Evolutionary conservation across 208 protist species (phyloP), one percentile per base, ranked within the genome.

Genomic region (Strigomonas oncopelti): DNA sequence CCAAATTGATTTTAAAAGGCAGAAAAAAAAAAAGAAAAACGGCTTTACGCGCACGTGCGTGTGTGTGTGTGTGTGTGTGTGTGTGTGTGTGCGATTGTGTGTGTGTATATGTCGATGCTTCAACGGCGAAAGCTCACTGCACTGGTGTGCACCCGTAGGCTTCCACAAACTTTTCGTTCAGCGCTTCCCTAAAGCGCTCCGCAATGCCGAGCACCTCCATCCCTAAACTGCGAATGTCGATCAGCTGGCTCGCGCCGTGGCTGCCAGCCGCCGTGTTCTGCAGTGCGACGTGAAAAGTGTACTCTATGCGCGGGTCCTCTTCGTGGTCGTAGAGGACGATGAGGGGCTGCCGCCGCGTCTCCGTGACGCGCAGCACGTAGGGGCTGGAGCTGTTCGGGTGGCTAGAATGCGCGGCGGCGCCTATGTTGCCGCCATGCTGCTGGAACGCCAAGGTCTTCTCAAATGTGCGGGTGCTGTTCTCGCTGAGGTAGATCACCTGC

Each of bases 281-380:
- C 27, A 96, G 77, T 28, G 64, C 62, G 9, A 91, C 84, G 14
- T 67, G 80, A 5, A 96, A 56, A 31, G 71, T 78, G 58, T 89
- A 92, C 84, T 96, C 91, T 32, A 94, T 64, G 0, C 91, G 84
- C 20, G 77, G 67, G 63, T 94, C 91, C 75, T 96, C 87, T 77
- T 96, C 91, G 1, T 92, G 84, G 55, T 96, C 91, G 48, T 72
- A 79, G 55, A 94, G 67, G 16, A 96, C 83, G 78, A 96, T 96
- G 25, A 96, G 80, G 22, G 91, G 91, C 72, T 93, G 87, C 48
- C 91, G 91, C 59, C 80, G 82, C 46, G 86, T 67, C 79, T 94
- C 86, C 34, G 67, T 78, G 56, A 90, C 84, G 22, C 78, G 78
- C 9, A 92, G 48, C 24, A 80, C 78, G 27, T 90, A 38, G 7